These are phyloP conservation scores for Phialocephala sp. DNA, from an alignment of 2,329 filamentous ascomycete species.

Conservation along the genomic window DNA sequence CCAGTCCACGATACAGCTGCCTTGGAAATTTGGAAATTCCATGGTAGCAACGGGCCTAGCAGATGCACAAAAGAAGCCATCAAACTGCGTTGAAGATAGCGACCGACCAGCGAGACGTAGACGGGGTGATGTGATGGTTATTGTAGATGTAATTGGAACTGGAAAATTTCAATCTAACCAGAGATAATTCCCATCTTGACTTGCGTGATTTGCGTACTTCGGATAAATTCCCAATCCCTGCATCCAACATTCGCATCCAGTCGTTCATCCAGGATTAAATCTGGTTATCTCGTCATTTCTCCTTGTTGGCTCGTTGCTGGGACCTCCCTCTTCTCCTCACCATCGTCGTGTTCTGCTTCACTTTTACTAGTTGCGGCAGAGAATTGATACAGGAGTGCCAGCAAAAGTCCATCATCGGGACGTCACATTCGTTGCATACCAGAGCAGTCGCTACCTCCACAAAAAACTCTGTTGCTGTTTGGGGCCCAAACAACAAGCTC, in stretches of 20 bases:
- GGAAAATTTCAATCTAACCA: neutral
- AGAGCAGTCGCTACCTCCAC: slow-evolving; percentile 11
- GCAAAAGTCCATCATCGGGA: neutral
- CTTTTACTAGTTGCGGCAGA: slow-evolving; percentile 4
- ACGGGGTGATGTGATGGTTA: neutral
- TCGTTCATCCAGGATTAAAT: slow-evolving; percentile 2
- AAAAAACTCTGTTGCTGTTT: slow-evolving; percentile 5
- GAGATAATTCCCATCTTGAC: neutral
- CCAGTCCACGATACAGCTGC: slow-evolving; percentile 1
- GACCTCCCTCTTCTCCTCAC: neutral
- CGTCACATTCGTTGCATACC: slow-evolving; percentile 11
- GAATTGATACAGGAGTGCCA: neutral
- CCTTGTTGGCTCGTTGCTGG: neutral
- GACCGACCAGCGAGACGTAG: neutral
- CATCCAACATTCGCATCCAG: neutral
- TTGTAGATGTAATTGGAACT: neutral
- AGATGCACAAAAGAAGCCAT: neutral
- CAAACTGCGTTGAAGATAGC: neutral
- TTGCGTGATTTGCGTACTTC: slow-evolving; percentile 6
- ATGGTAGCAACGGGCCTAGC: neutral
- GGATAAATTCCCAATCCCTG: slow-evolving; percentile 6
- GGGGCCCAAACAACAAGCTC: slow-evolving; percentile 4
- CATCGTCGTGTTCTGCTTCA: slow-evolving; percentile 1
- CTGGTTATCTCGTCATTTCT: slow-evolving; percentile 12
- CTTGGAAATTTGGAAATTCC: neutral